A percentile compares a stretch with the other conserved stretches of the same genome.
These are phyloP conservation scores for Xanthoconium separans DNA, from an alignment of 1,284 basidiomycete genomes.

Conservation along the genomic window DNA sequence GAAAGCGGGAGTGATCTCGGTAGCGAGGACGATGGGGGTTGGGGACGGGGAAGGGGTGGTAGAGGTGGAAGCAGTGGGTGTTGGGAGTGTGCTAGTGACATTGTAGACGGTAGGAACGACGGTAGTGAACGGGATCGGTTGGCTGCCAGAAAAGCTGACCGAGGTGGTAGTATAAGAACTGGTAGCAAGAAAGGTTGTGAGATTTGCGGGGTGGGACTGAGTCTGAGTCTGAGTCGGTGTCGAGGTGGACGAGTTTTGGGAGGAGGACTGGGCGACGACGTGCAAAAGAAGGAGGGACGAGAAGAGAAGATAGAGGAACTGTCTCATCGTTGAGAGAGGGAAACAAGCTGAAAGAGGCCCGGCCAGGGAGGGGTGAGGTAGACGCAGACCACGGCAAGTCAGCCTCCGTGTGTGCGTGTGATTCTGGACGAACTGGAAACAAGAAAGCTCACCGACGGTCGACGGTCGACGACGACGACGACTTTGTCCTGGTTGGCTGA, in stretches of 20 bases:
- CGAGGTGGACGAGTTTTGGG: slow-evolving; percentile 9
- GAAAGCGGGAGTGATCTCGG: slow-evolving; percentile 84
- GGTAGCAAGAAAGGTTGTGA: slow-evolving; percentile 52
- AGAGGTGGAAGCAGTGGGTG: slow-evolving; percentile 43
- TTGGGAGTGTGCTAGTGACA: slow-evolving; percentile 49
- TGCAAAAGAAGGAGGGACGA: slow-evolving; percentile 16
- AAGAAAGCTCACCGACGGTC: too few species aligned
- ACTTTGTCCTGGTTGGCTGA: too few species aligned
- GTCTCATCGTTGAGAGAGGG: slow-evolving; percentile 14
- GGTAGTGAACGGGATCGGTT: slow-evolving; percentile 48
- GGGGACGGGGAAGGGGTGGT: slow-evolving; percentile 49
- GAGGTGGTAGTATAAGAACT: slow-evolving; percentile 47
- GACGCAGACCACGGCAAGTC: slow-evolving; percentile 15
- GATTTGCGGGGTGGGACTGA: slow-evolving; percentile 18
- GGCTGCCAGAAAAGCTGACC: slow-evolving; percentile 46
- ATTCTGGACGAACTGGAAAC: neutral
- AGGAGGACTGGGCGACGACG: slow-evolving; percentile 26
- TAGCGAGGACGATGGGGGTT: slow-evolving; percentile 60
- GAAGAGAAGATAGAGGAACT: slow-evolving; percentile 23
- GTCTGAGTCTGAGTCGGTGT: slow-evolving; percentile 2
- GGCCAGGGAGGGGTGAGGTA: neutral
- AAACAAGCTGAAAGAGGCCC: neutral
- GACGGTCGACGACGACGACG: too few species aligned
- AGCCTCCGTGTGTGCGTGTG: slow-evolving; percentile 28
- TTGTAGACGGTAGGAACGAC: slow-evolving; percentile 58